Base-by-base conservation (phyloP, 805 yeast species). In the Metschnikowia anglica region DNA sequence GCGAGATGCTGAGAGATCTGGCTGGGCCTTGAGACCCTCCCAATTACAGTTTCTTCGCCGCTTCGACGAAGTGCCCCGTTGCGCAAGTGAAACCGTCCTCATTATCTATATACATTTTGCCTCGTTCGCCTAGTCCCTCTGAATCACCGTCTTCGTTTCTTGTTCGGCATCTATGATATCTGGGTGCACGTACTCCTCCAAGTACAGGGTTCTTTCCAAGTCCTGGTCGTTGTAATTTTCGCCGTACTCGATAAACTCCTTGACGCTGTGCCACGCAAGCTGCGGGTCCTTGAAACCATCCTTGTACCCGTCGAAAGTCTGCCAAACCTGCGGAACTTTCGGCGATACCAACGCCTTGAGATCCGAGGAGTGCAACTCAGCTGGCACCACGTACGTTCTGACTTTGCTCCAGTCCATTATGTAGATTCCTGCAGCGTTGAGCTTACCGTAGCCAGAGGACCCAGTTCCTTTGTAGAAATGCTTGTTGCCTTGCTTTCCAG, bases 381-480 rank as follows among this genome's bases (percentile, higher is more conserved):
- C 63, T 4, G 99, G 99, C 8, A 81, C 88, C 2, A 87, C 96
- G 65, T 83, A 93, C 0, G 98, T 88, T 56, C 97, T 77, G 23
- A 91, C 98, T 59, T 83, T 88, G 34, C 67, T 65, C 88, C 95
- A 91, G 67, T 87, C 77, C 48, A 93, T 77, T 5, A 78, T 70
- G 64, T 88, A 93, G 17, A 78, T 76, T 41, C 96, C 97, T 47
- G 73, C 75, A 26, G 74, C 71, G 41, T 93, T 85, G 59, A 83
- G 80, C 40, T 72, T 74, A 61, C 99, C 99, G 49, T 88, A 80
- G 63, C 97, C 97, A 3, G 95, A 78, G 4, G 99, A 87, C 45
- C 97, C 79, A 17, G 98, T 93, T 72, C 99, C 99, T 65, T 93
- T 93, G 70, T 93, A 93, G 68, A 75, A 86, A 55, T 86, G 83